Base-by-base conservation (phyloP, 805 yeast genomes). In the Yamadazyma philogaea region DNA sequence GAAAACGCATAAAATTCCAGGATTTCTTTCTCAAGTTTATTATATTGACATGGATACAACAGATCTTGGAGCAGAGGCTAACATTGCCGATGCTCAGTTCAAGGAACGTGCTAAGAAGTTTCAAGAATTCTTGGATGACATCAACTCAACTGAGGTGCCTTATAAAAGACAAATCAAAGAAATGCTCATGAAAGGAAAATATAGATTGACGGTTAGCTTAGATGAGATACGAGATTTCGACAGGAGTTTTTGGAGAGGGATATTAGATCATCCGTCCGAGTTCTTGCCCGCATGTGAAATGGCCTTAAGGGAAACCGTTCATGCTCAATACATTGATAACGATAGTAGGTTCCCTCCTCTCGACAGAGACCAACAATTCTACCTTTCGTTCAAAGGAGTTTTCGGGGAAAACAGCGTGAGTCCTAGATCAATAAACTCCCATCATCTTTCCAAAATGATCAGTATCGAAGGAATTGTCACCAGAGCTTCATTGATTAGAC, bases 381-480 rank as follows among this genome's bases (percentile, higher is more conserved):
- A 84, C 54, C 63, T 93, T 12, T 84, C 90, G 0, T 88, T 91
- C 65, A 80, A 78, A 52, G 99, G 99, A 41, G 82, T 97, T 0
- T 88, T 93, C 63, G 98, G 98, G 42, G 78, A 82, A 43, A 90
- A 89, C 59, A 77, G 84, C 34, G 81, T 91, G 21, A 83, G 89
- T 18, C 97, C 99, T 16, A 77, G 98, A 56, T 81, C 96, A 3
- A 80, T 93, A 44, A 78, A 82, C 45, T 83, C 98, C 2, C 65
- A 75, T 11, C 83, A 79, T 50, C 69, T 93, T 39, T 88, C 96
- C 43, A 82, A 83, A 57, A 70, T 91, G 77, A 79, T 93, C 34
- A 82, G 95, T 1, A 73, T 93, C 18, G 97, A 93, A 65, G 99
- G 99, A 43, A 93, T 93, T 53, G 96, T 93, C 14, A 91, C 98